phyloP scores from a whole-genome alignment of 2,329 filamentous ascomycete genomes.

The Aureobasidium sp. region DNA sequence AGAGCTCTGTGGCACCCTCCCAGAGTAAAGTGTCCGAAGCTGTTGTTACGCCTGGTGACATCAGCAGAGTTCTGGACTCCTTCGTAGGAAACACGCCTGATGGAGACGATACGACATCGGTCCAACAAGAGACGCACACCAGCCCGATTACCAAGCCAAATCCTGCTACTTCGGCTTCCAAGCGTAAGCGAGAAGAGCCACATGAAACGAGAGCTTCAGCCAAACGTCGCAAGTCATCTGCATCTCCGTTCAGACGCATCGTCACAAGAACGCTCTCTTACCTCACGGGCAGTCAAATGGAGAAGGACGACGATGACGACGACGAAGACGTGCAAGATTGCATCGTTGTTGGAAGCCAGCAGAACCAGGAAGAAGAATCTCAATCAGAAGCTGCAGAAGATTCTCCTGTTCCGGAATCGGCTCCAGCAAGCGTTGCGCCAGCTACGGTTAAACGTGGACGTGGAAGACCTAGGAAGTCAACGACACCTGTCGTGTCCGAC shows the following conservation, averaged over 20 bases:
- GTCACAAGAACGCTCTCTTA: conserved; percentile 15
- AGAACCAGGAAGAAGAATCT: conserved; percentile 11
- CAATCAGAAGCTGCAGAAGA: not conserved
- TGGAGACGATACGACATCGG: not conserved
- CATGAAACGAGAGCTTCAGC: not conserved
- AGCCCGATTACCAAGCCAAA: not conserved
- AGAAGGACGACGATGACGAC: conserved; percentile 1
- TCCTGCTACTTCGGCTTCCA: not conserved
- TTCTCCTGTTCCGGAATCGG: not conserved
- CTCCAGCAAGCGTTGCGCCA: not conserved
- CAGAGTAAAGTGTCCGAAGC: not conserved
- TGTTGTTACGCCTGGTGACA: conserved; percentile 19
- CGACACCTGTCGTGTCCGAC: conserved; percentile 15
- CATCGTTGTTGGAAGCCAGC: conserved; percentile 31
- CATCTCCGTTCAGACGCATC: conserved; percentile 23
- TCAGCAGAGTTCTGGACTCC: conserved; percentile 30
- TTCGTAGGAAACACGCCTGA: conserved; percentile 21
- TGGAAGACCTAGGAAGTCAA: conserved; percentile 22
- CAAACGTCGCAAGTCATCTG: conserved; percentile 21
- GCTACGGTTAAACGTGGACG: conserved; percentile 20
- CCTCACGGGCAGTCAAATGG: conserved; percentile 16
- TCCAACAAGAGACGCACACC: not conserved
- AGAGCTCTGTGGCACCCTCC: not conserved
- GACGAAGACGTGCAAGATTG: conserved; percentile 32
- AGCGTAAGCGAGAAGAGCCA: not conserved